Percentiles rank a stretch among this genome's conserved stretches.
phyloP scores from a whole-genome alignment of 1,284 basidiomycete genomes.

The Garcileccinum viscosum region DNA sequence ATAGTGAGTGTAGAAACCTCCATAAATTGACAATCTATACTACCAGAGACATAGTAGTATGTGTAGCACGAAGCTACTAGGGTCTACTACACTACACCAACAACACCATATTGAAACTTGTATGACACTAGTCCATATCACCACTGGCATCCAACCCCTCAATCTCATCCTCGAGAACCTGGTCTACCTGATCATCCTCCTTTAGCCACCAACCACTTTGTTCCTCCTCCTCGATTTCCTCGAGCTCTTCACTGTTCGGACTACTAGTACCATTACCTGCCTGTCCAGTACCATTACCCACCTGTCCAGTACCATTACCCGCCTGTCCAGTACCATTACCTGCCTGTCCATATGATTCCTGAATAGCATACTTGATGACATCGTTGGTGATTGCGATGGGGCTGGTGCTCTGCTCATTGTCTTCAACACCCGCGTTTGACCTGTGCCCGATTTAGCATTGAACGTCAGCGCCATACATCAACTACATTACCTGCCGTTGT shows the following conservation, averaged over 20 bases:
- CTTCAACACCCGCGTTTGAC: background rate
- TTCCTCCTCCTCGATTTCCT: background rate
- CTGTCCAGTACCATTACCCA: background rate
- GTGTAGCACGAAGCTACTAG: background rate
- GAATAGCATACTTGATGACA: background rate
- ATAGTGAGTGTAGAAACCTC: too few relatives aligned
- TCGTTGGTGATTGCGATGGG: background rate
- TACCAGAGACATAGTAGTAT: background rate
- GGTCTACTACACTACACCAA: background rate
- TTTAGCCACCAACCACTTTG: background rate
- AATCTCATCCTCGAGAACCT: background rate
- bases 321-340: background rate
- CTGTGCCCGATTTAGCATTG: background rate
- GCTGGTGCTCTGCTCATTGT: background rate
- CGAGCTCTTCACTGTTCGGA: background rate
- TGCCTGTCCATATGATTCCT: background rate
- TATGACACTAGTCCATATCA: background rate
- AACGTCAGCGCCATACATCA: background rate
- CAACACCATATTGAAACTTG: background rate
- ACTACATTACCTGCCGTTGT: background rate
- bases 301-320: background rate
- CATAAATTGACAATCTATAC: background rate
- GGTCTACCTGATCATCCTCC: background rate
- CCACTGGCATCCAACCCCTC: background rate
- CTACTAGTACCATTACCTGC: background rate